Base-by-base conservation (phyloP, 805 yeast species). In the Pichia paraexigua region DNA sequence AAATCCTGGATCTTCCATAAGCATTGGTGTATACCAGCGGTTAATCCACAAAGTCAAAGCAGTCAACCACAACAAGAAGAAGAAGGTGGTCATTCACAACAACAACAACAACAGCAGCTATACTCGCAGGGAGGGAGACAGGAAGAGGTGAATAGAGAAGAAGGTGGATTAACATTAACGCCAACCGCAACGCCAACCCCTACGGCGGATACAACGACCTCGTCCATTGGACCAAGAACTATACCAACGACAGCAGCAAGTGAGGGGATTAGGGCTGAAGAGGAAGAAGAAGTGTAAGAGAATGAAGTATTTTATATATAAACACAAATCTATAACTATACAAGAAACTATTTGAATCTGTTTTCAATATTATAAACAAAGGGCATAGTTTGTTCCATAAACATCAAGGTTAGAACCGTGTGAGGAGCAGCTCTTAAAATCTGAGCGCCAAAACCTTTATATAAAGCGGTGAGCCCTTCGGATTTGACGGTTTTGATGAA, bases 361-460 rank as follows among this genome's bases (percentile, higher is more conserved):
- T 42, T 69, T 60, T 78, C 83, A 18, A 72, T 60, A 49, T 57
- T 62, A 51, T 68, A 68, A 58, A 75, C 71, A 51, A 81, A 67
- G 58, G 82, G 82, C 88, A 88, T 84, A 12, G 96, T 85, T 64
- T 88, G 96, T 71, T 94, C 99, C 97, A 92, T 89, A 63, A 94
- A 89, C 59, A 90, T 89, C 66, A 94, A 76, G 27, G 95, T 86
- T 61, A 87, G 71, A 48, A 94, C 82, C 1, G 98, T 91, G 65
- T 94, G 99, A 15, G 99, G 99, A 1, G 94, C 97, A 52, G 92
- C 83, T 70, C 99, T 80, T 66, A 90, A 73, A 49, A 92, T 71
- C 62, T 94, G 97, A 1, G 99, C 97, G 66, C 84, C 83, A 65
- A 94, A 92, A 13, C 99, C 99, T 71, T 94, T 94, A 69, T 92